Percentiles rank a stretch among this genome's conserved stretches.
These are phyloP conservation scores for Russula ochroleuca DNA, from an alignment of 768 basidiomycete genomes.

Conservation along the genomic window DNA sequence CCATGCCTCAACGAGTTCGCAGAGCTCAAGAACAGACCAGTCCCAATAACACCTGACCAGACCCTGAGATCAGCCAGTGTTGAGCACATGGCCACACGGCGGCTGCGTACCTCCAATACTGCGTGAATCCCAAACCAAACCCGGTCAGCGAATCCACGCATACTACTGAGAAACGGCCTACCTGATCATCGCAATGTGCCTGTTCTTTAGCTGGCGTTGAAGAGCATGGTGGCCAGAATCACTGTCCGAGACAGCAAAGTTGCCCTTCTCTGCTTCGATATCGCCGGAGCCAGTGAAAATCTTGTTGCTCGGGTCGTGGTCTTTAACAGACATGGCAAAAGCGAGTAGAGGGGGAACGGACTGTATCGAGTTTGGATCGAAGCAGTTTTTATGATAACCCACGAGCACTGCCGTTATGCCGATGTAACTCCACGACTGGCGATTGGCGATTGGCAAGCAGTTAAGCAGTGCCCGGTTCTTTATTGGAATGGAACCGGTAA, in stretches of 20 bases:
- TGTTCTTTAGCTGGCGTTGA: conserved; percentile 43
- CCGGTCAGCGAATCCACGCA: conserved; percentile 6
- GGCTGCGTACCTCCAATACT: conserved; percentile 36
- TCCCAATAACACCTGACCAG: conserved; percentile 41
- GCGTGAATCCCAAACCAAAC: not conserved
- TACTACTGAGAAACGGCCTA: conserved; percentile 13
- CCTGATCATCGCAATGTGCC: conserved; percentile 84
- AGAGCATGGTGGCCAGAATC: conserved; percentile 10
- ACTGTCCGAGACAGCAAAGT: not conserved
- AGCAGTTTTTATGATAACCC: conserved; percentile 2
- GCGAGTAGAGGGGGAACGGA: not conserved
- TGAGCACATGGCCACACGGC: not conserved
- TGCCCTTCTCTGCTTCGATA: not conserved
- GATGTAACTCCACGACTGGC: not conserved
- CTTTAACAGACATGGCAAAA: not conserved
- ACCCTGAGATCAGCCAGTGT: not conserved
- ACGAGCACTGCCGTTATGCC: no score
- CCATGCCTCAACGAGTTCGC: conserved; percentile 47
- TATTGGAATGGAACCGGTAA: no score
- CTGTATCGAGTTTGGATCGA: not conserved
- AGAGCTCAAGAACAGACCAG: conserved; percentile 41
- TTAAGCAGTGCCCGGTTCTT: no score
- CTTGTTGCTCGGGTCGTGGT: not conserved
- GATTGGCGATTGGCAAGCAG: not conserved
- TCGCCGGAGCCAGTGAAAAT: not conserved